These are phyloP conservation scores for Lecanosticta acicola DNA, from an alignment of 2,329 filamentous ascomycete genomes.

Conservation along the genomic window DNA sequence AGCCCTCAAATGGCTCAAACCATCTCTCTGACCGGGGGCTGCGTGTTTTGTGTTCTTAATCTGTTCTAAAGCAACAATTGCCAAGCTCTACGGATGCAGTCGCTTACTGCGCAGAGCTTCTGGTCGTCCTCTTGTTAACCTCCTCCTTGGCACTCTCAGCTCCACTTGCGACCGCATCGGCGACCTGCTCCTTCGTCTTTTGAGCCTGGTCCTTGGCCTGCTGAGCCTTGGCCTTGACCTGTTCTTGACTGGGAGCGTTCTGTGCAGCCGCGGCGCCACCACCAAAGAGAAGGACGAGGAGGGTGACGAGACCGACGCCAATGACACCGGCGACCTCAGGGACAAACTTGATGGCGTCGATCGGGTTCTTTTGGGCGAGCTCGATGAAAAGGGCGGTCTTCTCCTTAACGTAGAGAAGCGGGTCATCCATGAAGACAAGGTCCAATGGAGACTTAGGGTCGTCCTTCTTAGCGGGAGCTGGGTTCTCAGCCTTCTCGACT, in stretches of 20 bases:
- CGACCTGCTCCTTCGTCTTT: slow-evolving; percentile 63
- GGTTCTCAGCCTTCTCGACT: slow-evolving; percentile 75
- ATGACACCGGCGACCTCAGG: slow-evolving; percentile 84
- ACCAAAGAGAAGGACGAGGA: slow-evolving; percentile 65
- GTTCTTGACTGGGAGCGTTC: slow-evolving; percentile 55
- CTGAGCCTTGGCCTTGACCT: slow-evolving; percentile 67
- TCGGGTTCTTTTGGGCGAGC: slow-evolving; percentile 73
- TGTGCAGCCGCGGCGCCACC: slow-evolving; percentile 57
- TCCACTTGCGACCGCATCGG: slow-evolving; percentile 55
- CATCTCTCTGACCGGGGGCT: neutral
- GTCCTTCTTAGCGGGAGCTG: slow-evolving; percentile 55
- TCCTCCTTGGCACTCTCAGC: slow-evolving; percentile 71
- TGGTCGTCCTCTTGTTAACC: slow-evolving; percentile 48
- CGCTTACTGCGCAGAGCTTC: slow-evolving; percentile 18
- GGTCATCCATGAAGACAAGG: slow-evolving; percentile 86
- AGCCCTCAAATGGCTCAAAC: neutral
- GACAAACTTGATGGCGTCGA: slow-evolving; percentile 80
- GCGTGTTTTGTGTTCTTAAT: neutral
- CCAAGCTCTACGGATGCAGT: neutral
- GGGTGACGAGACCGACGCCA: slow-evolving; percentile 61
- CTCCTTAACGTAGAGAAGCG: slow-evolving; percentile 79
- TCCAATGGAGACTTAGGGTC: slow-evolving; percentile 66
- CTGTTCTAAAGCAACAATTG: neutral
- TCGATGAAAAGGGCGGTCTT: slow-evolving; percentile 88
- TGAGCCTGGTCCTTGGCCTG: slow-evolving; percentile 67